Evolutionary conservation across 768 basidiomycete species (phyloP), one percentile per base, ranked within the genome.

Genomic region (Hemileccinum impolitum): DNA sequence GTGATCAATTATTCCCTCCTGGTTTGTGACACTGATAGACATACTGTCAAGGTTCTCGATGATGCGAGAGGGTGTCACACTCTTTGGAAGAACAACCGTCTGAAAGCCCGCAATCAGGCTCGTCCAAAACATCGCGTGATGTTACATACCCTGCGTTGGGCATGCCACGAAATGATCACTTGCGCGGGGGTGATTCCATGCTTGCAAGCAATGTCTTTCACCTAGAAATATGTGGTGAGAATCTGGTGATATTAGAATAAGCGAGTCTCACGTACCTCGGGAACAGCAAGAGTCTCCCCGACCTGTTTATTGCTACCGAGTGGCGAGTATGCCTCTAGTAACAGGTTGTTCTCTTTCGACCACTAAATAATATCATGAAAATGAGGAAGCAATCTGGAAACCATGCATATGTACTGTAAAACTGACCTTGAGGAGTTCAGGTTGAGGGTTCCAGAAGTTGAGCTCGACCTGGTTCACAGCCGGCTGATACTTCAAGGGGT

Each of bases 381-480:
- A n/a, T n/a, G n/a, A 44, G 44, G 35, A 30, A 14, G 50, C 4
- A 48, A 9, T 47, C 6, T 10, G 23, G 21, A 47, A 38, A 37
- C 1, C 23, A 7, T n/a, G 36, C 25, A 39, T 30, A 38, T 25
- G n/a, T 17, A 32, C 15, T 28, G 15, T 1, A 30, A 43, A n/a
- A 52, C 64, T 6, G 18, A 81, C 84, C 70, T 83, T 66, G 38
- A 91, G 60, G n/a, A 91, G 71, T 50, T 88, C 86, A 0, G 82
- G 81, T 60, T 91, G 88, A 18, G 88, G 86, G 60, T 82, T 78
- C 76, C 80, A 87, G 67, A 79, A 88, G 65, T 72, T 90, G 39
- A 91, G 75, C 59, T 90, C 89, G 28, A 90, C 81, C 63, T 90
- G 89, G 63, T 91, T 88, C 50, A 87, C 73, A n/a, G 77, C 84